Evolutionary conservation across 257 asterid genomes (phyloP).

Genomic region (Ajuga chamaepitys): DNA sequence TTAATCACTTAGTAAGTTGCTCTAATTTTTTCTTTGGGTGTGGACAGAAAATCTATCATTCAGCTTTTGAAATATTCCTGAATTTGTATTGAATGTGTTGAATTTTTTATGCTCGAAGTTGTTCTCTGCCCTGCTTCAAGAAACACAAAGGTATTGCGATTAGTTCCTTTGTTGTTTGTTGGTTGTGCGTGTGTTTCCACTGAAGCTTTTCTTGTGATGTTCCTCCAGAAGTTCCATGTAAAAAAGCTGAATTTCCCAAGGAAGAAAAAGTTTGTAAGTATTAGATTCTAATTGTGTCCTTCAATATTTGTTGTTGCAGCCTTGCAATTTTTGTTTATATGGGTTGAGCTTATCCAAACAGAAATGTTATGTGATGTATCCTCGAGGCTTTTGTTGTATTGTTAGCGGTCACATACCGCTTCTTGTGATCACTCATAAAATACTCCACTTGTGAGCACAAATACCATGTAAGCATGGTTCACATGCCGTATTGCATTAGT

Average conservation of each 20-base stretch:
- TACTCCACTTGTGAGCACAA: too few relatives aligned
- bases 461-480: too few relatives aligned
- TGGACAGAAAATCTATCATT: too few relatives aligned
- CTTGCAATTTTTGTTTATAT: background rate
- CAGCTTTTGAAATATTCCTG: slow-evolving; percentile 3
- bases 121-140: slow-evolving; percentile 74
- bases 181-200: background rate
- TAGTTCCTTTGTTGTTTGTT: background rate
- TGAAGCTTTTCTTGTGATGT: slow-evolving; percentile 4
- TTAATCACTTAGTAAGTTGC: slow-evolving; percentile 52
- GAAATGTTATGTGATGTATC: background rate
- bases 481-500: too few relatives aligned
- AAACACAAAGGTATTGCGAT: slow-evolving; percentile 64
- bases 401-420: background rate
- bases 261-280: slow-evolving; percentile 29
- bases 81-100: slow-evolving; percentile 6
- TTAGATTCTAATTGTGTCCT: background rate
- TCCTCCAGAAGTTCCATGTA: slow-evolving; percentile 64
- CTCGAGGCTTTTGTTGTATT: background rate
- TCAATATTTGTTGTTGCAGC: background rate
- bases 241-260: slow-evolving; percentile 31
- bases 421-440: too few relatives aligned
- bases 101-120: slow-evolving; percentile 33
- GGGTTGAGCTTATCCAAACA: background rate
- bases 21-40: background rate